phyloP scores from a whole-genome alignment of 2,329 filamentous ascomycete species.

The Leptographium lundbergii region DNA sequence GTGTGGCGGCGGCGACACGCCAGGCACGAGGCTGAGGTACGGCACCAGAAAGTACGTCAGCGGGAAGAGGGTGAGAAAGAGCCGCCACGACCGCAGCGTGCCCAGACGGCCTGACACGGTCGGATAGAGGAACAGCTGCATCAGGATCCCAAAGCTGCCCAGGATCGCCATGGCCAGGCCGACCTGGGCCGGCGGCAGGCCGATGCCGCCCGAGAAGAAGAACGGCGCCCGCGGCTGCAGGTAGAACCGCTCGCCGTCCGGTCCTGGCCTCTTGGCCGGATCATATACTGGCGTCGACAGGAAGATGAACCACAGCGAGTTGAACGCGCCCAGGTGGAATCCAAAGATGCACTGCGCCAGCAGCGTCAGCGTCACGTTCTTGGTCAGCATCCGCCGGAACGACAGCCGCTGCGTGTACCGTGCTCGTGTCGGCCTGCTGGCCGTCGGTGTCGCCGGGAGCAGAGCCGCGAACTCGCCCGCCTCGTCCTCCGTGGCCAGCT shows the following conservation, averaged over 20 bases:
- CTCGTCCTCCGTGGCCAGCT: conserved; percentile 18
- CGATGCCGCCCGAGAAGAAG: conserved; percentile 61
- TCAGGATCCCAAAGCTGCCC: conserved; percentile 59
- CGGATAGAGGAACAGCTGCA: conserved; percentile 64
- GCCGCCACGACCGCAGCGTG: conserved; percentile 53
- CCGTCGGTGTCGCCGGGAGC: conserved; percentile 5
- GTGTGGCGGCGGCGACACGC: conserved; percentile 33
- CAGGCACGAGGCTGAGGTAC: conserved; percentile 57
- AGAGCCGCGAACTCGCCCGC: conserved; percentile 17
- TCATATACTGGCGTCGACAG: conserved; percentile 56
- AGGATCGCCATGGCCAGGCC: conserved; percentile 70
- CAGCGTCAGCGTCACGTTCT: conserved; percentile 41
- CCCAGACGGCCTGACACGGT: conserved; percentile 52
- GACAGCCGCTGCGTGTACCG: conserved; percentile 35
- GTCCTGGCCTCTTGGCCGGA: conserved; percentile 15
- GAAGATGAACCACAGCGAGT: conserved; percentile 65
- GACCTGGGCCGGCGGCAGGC: conserved; percentile 57
- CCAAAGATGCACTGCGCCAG: conserved; percentile 57
- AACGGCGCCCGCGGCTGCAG: conserved; percentile 35
- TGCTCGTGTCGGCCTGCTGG: conserved; percentile 4
- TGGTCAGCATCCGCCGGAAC: conserved; percentile 42
- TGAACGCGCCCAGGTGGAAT: conserved; percentile 65
- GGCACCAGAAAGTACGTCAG: conserved; percentile 57
- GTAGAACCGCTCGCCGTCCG: conserved; percentile 15
- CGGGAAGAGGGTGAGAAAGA: conserved; percentile 59